Evolutionary conservation across 1,284 basidiomycete species (phyloP), one percentile per base, ranked within the genome.

Genomic region (Tilletia indica): DNA sequence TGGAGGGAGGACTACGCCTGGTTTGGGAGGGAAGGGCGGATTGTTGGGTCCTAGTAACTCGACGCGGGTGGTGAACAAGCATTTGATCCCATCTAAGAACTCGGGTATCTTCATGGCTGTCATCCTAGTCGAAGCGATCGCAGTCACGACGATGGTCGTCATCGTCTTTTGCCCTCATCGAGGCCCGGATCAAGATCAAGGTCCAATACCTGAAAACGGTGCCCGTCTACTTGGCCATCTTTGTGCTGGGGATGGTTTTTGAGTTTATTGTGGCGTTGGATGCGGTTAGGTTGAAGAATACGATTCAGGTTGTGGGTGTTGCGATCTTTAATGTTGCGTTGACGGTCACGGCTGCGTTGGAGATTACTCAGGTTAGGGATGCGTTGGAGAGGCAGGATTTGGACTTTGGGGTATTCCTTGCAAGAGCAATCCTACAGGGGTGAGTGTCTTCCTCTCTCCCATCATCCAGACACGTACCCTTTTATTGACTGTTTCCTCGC

Each of bases 181-280:
- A 73, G 12, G 14, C 73, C 3, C 49, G 70, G 16, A 72, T 76
- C 21, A 72, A 76, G 48, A 69, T 72, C 68, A 68, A 79, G n/a
- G 69, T 74, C 14, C 78, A 81, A 66, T 72, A 80, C 42, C 75
- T 80, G 71, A 81, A 81, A 68, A 81, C 80, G 21, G 73, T 81
- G 12, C 75, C 77, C 21, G 77, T 81, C 45, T 81, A 79, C 66
- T 61, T 81, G 21, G 75, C 79, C 36, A 72, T 81, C 0, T 78
- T 80, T 34, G 76, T 80, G 25, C 76, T 81, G 64, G 80, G 77
- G 25, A 74, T 71, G 61, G 71, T 80, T 4, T 81, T 81, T 51
- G 72, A 79, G 67, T 76, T 78, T 25, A 34, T 76, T 39, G 72
- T 81, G 38, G 73, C 79, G 36, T 74, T 79, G 69, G 80, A 81